These are phyloP conservation scores for Salix suchowensis DNA, from an alignment of 345 rosid species.

Conservation along the genomic window DNA sequence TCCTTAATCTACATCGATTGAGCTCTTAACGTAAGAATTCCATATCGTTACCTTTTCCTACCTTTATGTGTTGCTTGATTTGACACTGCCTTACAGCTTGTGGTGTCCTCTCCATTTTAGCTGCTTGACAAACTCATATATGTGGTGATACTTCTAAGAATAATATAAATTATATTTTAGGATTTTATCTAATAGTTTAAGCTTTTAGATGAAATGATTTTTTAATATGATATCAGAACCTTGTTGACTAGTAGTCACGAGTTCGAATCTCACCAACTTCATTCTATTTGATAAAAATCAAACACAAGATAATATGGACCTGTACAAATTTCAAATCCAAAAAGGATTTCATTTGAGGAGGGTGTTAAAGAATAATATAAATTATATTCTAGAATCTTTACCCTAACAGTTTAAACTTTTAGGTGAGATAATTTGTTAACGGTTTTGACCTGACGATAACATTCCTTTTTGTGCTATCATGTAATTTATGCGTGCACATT, in stretches of 20 bases:
- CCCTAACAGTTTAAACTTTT: too few relatives aligned
- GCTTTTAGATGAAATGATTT: fast-evolving
- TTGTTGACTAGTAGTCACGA: too few relatives aligned
- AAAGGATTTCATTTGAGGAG: too few relatives aligned
- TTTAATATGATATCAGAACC: too few relatives aligned
- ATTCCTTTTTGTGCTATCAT: background rate
- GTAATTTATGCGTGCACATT: background rate
- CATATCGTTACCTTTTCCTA: background rate
- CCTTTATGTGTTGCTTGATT: background rate
- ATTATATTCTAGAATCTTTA: too few relatives aligned
- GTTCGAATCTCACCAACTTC: too few relatives aligned
- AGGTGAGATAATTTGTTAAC: fast-evolving
- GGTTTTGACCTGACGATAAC: background rate
- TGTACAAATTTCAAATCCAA: too few relatives aligned
- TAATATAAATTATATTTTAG: too few relatives aligned
- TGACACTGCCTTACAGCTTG: background rate
- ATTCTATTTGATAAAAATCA: too few relatives aligned
- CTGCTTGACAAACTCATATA: background rate
- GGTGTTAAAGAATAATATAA: too few relatives aligned
- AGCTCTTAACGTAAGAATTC: background rate
- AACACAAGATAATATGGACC: fast-evolving
- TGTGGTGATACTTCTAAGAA: too few relatives aligned
- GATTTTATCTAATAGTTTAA: too few relatives aligned
- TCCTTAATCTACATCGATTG: background rate
- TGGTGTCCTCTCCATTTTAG: slow-evolving; percentile 7